Percentiles rank a stretch among this genome's conserved stretches.
Conservation (phyloP, 2,329 filamentous ascomycete genomes). For the Alternaria panax region DNA sequence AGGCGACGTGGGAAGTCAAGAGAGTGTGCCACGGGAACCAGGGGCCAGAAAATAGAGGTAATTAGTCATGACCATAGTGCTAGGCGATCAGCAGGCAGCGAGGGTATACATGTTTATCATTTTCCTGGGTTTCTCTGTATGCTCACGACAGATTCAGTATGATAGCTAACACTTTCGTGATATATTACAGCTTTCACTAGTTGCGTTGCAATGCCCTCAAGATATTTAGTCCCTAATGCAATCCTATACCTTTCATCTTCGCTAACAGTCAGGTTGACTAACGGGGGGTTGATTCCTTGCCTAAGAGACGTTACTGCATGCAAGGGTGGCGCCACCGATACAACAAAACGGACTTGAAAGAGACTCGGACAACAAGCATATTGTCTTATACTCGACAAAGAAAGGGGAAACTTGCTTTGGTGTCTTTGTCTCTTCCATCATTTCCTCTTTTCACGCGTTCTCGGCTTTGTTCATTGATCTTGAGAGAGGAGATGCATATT, state of each 20-base stretch:
- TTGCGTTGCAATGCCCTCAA: not conserved
- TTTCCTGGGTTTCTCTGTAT: not conserved
- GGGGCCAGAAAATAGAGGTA: not conserved
- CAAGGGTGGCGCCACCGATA: not conserved
- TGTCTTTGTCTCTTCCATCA: not conserved
- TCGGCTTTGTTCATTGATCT: not conserved
- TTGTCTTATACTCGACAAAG: not conserved
- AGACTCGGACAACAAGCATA: not conserved
- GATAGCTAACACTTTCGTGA: not conserved
- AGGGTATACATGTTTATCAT: not conserved
- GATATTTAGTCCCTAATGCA: not conserved
- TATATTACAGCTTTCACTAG: not conserved
- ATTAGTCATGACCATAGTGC: not conserved
- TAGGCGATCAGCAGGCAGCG: not conserved
- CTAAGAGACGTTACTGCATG: not conserved
- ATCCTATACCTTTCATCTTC: no score
- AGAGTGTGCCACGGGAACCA: not conserved
- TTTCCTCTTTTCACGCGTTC: not conserved
- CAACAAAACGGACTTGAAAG: not conserved
- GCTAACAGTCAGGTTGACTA: not conserved
- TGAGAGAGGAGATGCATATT: not conserved
- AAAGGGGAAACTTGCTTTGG: not conserved
- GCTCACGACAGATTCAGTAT: accelerated
- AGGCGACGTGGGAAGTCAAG: not conserved
- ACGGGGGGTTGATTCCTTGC: not conserved